Conservation (phyloP, 2,329 filamentous ascomycete species). For the Dactylonectria estremocensis region DNA sequence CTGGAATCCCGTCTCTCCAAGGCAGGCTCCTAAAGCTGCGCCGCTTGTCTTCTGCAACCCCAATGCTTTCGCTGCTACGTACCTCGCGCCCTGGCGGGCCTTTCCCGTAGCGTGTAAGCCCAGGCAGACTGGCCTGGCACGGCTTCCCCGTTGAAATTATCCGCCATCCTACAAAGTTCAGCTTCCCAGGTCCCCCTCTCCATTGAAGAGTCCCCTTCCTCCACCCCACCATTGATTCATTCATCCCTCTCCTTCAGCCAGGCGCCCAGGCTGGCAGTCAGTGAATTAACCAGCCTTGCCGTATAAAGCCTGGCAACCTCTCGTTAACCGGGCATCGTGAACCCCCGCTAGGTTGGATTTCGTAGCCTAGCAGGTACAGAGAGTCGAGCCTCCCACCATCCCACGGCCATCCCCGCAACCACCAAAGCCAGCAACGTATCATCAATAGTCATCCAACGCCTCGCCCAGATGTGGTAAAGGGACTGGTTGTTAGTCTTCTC, state of each 20-base stretch:
- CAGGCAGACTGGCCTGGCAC: background rate
- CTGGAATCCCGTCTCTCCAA: background rate
- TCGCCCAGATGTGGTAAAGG: background rate
- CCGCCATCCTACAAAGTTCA: constrained; percentile 16
- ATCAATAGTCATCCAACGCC: background rate
- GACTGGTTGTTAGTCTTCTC: background rate
- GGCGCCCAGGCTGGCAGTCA: background rate
- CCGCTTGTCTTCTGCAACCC: background rate
- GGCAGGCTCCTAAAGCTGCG: background rate
- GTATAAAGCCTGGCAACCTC: background rate
- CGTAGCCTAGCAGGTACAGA: background rate
- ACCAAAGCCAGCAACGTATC: background rate
- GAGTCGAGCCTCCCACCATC: constrained; percentile 12
- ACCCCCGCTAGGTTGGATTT: constrained; percentile 7
- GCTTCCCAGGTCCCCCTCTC: constrained; percentile 1
- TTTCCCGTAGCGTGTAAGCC: background rate
- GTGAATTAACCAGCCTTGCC: background rate
- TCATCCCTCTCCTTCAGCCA: background rate
- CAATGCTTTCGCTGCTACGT: background rate
- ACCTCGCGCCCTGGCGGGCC: background rate
- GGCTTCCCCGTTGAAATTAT: constrained; percentile 4
- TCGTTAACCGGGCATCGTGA: constrained; percentile 1
- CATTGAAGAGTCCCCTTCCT: background rate
- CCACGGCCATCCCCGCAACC: background rate
- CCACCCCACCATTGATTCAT: too few relatives aligned